Base-by-base conservation (phyloP, 495 filamentous ascomycete genomes). In the Achaetomiella virescens region DNA sequence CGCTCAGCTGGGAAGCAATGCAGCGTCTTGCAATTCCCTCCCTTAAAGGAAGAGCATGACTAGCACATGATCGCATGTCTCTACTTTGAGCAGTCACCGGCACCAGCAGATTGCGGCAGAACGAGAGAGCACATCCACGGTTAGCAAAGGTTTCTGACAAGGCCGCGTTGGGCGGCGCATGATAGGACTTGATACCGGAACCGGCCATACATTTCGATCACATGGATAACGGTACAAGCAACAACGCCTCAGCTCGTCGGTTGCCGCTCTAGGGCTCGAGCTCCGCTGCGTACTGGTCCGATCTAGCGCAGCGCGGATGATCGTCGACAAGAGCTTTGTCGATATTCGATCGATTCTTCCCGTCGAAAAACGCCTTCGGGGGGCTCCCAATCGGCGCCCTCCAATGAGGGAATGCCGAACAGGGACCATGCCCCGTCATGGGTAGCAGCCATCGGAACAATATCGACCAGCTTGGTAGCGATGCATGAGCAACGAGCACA, bases 101-200 rank as follows among this genome's bases (percentile, higher is more conserved):
- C 6, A 3, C 17, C 8, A 12, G 22, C 27, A 48, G 9, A 44
- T 25, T 14, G 35, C 24, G n/a, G n/a, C n/a, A n/a, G n/a, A 36
- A 6, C 8, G 27, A 38, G n/a, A 36, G 18, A 37, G 22, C 15
- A 25, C 42, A 40, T 48, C n/a, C 27, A 4, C 5, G 15, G 12
- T 31, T 41, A 38, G 22, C 22, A 40, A 48, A 54, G 14, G 14
- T 43, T 55, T 55, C 58, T 60, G 29, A 60, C 58, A 42, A 17
- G 2, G n/a, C 48, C 41, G 15, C 37, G 7, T 31, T 29, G 52
- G 20, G 29, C 35, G 46, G 38, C 33, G 20, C 31, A 44, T 36
- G 1, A 48, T 48, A 62, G 60, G 60, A 62, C 60, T 46, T 62
- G 60, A 62, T 59, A 37, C 25, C 31, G 43, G 52, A 3, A 43